Evolutionary conservation across 2,329 filamentous ascomycete genomes (phyloP).

Genomic region (Mycosphaerella sp.): DNA sequence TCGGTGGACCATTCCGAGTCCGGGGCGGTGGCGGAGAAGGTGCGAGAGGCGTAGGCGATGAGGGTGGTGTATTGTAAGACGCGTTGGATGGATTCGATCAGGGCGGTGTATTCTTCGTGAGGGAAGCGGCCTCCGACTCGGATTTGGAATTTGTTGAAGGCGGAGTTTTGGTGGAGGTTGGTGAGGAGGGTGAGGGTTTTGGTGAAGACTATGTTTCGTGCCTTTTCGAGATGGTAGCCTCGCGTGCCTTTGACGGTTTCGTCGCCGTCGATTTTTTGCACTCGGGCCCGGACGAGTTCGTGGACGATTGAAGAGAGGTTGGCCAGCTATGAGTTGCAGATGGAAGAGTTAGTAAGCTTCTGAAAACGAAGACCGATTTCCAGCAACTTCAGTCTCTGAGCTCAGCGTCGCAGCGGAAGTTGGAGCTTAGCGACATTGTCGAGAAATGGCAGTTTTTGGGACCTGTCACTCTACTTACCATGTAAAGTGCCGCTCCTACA

Average conservation of each 20-base stretch:
- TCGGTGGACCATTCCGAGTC: slow-evolving; percentile 55
- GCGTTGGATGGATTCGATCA: slow-evolving; percentile 54
- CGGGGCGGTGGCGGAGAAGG: slow-evolving; percentile 36
- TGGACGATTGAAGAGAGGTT: slow-evolving; percentile 68
- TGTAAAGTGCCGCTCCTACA: slow-evolving; percentile 61
- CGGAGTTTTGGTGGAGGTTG: slow-evolving; percentile 57
- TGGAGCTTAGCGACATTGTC: no score
- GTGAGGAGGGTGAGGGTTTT: slow-evolving; percentile 62
- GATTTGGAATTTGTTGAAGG: slow-evolving; percentile 63
- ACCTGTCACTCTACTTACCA: slow-evolving; percentile 35
- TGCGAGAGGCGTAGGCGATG: slow-evolving; percentile 57
- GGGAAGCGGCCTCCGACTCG: slow-evolving; percentile 68
- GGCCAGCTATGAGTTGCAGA: slow-evolving; percentile 42
- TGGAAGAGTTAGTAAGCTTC: no score
- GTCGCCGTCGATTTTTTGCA: slow-evolving; percentile 55
- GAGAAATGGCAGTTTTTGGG: no score
- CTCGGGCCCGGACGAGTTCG: slow-evolving; percentile 57
- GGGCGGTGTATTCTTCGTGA: slow-evolving; percentile 53
- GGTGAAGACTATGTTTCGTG: slow-evolving; percentile 55
- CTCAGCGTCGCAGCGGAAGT: no score
- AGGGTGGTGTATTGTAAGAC: slow-evolving; percentile 63
- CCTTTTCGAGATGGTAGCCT: slow-evolving; percentile 51
- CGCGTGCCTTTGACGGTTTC: slow-evolving; percentile 44
- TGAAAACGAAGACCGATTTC: no score
- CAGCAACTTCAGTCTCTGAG: no score